Base-by-base conservation (phyloP, 768 basidiomycete genomes). In the Leccinum aurantiacum region DNA sequence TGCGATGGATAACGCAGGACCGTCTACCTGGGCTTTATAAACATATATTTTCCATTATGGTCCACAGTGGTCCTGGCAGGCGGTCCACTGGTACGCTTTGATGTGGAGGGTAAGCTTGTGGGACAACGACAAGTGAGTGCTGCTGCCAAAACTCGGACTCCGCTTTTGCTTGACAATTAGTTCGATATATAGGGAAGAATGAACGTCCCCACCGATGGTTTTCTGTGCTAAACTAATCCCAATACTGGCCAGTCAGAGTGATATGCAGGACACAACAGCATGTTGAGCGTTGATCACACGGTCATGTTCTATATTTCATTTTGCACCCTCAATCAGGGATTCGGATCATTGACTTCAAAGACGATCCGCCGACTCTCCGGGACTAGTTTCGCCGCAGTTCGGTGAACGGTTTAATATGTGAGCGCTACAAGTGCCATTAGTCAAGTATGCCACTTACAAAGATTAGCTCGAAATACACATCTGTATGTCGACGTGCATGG, bases 1-100 rank as follows among this genome's bases (percentile, higher is more conserved):
- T 25, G 27, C 3, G 27, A 17, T 24, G 17, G 29, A 8, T 29
- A 14, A 10, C 8, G 14, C 14, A 24, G 25, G 29, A 24, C 5
- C 33, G 22, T 25, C 22, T 17, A 14, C 17, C 47, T 19, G 24
- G 52, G 35, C 14, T 63, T 63, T 63, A 63, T 58, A 44, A 33
- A 22, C 13, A 4, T 4, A 0, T 41, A 1, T 11, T 22, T 35
- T 41, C 52, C 62, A 63, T 63, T 61, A 59, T 65, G 52, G 41
- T n/a, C 58, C 50, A 35, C 35, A 31, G 24, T 27, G 51, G 31
- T 51, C 47, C 47, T 13, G 55, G 59, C 19, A 11, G 47, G 47
- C 3, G 47, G 47, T 24, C 27, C 37, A 54, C 29, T 22, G 38
- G 46, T 35, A 47, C 22, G 46, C 46, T 47, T 47, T 47, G 46